Evolutionary conservation across 306 rosid species (phyloP), one percentile per base, ranked within the genome.

Genomic region (Quercus dentata): DNA sequence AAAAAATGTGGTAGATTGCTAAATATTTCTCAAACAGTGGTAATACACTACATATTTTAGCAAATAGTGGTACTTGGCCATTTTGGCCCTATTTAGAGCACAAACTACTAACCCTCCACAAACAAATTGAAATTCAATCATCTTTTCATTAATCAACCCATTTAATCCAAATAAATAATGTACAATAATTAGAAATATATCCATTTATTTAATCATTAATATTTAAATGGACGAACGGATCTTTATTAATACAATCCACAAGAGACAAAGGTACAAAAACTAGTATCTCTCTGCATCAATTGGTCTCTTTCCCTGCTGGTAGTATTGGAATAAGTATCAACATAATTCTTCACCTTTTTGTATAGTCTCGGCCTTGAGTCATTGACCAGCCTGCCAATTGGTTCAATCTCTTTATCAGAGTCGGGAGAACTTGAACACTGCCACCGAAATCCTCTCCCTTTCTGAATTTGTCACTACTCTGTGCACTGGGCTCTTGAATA

Each of bases 401-500:
- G 90, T 52, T 87, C 88, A 80, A 90, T 80, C 81, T 89, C 90
- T 1, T 58, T 86, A 18, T 85, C 86, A 4, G 77, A 21, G 38
- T 85, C 88, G 56, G 90, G 93, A 33, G 77, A 83, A 73, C 80
- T 41, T 41, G 65, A 82, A 87, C 72, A 84, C 33, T 0, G 88
- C 91, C 56, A 85, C 56, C 8, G 90, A 87, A 70, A 87, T 79
- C 78, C 91, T 87, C 80, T 82, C 9, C 73, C 79, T 87, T 51
- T 83, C 80, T 71, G 73, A 71, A 81, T 88, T 85, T 41, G 87
- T 83, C 79, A 80, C 70, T 69, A 83, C 91, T 74, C 86, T 85
- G 38, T 85, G 91, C 84, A 81, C 46, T 46, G 83, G 83, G 15
- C 91, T 88, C 86, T 85, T 83, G 87, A 88, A 85, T 71, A 85